Evolutionary conservation across 495 filamentous ascomycete species (phyloP).

Genomic region (Tuber borchii): DNA sequence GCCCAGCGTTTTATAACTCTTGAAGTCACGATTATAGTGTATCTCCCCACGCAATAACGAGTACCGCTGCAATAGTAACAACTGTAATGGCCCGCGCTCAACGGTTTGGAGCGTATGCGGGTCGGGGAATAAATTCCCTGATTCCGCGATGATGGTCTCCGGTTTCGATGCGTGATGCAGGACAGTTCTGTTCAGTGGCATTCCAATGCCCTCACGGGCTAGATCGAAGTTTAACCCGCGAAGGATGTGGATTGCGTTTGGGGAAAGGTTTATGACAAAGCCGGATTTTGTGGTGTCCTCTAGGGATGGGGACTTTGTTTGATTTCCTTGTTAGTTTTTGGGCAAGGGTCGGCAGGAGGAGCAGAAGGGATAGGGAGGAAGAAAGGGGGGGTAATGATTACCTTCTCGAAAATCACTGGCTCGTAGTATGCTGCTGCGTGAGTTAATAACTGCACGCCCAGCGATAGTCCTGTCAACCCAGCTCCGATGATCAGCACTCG

Average conservation of each 20-base stretch:
- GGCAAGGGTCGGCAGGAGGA: neutral
- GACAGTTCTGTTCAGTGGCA: conserved; percentile 16
- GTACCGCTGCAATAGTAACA: conserved; percentile 12
- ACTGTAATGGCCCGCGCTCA: conserved; percentile 21
- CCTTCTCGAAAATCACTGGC: conserved; percentile 23
- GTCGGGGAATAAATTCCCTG: conserved; percentile 13
- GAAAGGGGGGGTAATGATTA: neutral
- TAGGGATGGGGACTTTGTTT: conserved; percentile 1
- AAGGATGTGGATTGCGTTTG: conserved; percentile 22
- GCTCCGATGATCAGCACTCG: neutral
- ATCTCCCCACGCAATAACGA: conserved; percentile 9
- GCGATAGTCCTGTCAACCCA: conserved; percentile 15
- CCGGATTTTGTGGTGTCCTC: conserved; percentile 16
- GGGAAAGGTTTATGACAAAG: conserved; percentile 26
- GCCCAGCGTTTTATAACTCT: neutral
- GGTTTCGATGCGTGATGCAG: conserved; percentile 12
- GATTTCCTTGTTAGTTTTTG: neutral
- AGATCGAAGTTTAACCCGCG: conserved; percentile 15
- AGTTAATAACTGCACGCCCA: conserved; percentile 21
- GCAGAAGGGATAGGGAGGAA: neutral
- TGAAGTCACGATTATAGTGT: conserved; percentile 7
- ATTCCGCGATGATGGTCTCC: neutral
- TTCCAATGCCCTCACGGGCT: conserved; percentile 8
- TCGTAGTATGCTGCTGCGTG: conserved; percentile 24
- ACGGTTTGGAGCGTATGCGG: conserved; percentile 24